Conservation (phyloP, 2,329 filamentous ascomycete genomes). For the Penicillium freii region DNA sequence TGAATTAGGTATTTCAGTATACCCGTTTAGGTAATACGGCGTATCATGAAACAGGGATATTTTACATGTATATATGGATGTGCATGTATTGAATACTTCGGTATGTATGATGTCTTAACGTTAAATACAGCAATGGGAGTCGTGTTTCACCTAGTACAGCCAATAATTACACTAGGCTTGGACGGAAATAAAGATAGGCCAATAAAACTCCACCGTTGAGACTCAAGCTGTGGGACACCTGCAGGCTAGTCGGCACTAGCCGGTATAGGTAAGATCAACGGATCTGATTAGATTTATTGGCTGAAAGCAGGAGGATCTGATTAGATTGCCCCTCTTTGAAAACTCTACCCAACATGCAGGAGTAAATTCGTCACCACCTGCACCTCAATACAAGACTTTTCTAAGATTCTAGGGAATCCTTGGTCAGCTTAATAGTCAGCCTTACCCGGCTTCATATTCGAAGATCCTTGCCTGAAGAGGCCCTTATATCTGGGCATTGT, state of each 20-base stretch:
- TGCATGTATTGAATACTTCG: background rate
- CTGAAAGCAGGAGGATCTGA: conserved; percentile 4
- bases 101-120: background rate
- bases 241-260: background rate
- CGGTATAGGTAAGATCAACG: conserved; percentile 14
- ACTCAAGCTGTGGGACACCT: background rate
- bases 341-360: background rate
- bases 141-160: background rate
- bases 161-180: background rate
- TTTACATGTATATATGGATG: background rate
- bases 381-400: background rate
- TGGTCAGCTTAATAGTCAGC: background rate
- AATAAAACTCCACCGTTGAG: background rate
- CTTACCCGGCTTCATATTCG: background rate
- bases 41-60: background rate
- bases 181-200: background rate
- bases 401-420: background rate
- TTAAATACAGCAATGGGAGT: background rate
- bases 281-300: conserved; percentile 29
- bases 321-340: conserved; percentile 11
- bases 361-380: background rate
- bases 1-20: background rate
- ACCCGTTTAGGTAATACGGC: background rate
- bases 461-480: background rate
- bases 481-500: background rate